Base-by-base conservation (phyloP, 1,139 yeast genomes). In the Pichia sp. region DNA sequence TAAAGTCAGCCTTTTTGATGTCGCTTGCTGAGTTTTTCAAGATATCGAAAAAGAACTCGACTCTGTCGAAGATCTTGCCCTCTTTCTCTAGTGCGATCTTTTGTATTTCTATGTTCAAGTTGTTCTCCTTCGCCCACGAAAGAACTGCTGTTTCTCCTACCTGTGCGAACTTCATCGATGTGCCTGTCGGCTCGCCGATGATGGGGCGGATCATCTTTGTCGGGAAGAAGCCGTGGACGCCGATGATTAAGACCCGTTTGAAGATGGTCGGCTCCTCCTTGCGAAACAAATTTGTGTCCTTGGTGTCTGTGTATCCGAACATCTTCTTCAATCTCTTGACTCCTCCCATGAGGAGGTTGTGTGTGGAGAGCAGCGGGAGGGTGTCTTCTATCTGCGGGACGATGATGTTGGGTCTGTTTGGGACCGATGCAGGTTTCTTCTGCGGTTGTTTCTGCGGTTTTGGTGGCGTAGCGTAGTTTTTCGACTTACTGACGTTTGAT, bases 151-250 rank as follows among this genome's bases (percentile, higher is more conserved):
- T 76, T 60, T 89, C 96, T 0, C 96, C 96, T 62, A 88, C 96
- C 56, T 80, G 83, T 44, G 95, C 88, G 69, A 90, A 90, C 65
- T 85, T 84, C 51, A 84, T 75, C 0, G 97, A 89, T 0, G 97
- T 90, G 0, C 97, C 97, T 16, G 95, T 89, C 3, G 97, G 97
- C 54, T 89, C 89, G 1, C 97, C 97, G 51, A 90, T 83, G 26
- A 93, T 65, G 0, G 96, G 90, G 50, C 98, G 74, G 1, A 93
- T 77, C 78, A 89, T 83, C 58, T 78, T 81, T 1, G 91, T 85
- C 0, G 99, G 98, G 70, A 93, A 89, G 63, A 91, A 93, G 0
- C 98, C 98, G 70, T 93, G 98, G 1, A 93, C 91, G 0, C 99
- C 98, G 56, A 93, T 82, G 31, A 93, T 86, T 42, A 93, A 76